phyloP scores from a whole-genome alignment of 108 stramenopile species.

The Pelagomonas calceolata region DNA sequence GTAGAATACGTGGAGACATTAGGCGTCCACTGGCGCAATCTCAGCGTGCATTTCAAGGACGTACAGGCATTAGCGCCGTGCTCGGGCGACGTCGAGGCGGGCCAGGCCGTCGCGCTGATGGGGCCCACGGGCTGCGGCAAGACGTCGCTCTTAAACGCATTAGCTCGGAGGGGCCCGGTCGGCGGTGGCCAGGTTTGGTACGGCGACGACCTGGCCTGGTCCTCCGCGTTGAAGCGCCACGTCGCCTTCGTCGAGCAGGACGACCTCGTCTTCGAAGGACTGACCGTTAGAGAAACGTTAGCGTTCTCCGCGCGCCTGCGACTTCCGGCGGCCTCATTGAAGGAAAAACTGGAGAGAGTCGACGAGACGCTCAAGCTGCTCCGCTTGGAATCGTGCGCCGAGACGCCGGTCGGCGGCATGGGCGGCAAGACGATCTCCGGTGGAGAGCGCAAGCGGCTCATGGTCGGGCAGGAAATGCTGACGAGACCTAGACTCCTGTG shows the following conservation, averaged over 20 bases:
- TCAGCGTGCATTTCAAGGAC: background rate
- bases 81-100: slow-evolving; percentile 10
- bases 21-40: background rate
- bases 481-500: slow-evolving; percentile 10
- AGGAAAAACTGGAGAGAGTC: background rate
- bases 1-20: no score
- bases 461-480: slow-evolving; percentile 21
- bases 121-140: slow-evolving; percentile 23
- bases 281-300: slow-evolving; percentile 3
- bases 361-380: slow-evolving; percentile 7
- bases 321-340: background rate
- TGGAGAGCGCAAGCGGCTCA: slow-evolving; percentile 24
- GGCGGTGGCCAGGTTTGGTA: background rate
- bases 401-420: background rate
- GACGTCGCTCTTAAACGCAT: slow-evolving; percentile 17
- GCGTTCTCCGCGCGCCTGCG: background rate
- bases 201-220: background rate
- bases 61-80: background rate
- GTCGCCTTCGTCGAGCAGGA: slow-evolving; percentile 6
- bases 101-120: slow-evolving; percentile 21
- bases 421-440: slow-evolving; percentile 16
- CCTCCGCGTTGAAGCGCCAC: background rate
- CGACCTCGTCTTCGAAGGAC: background rate
- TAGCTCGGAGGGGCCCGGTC: slow-evolving; percentile 6
- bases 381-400: slow-evolving; percentile 20